Evolutionary conservation across 2,329 filamentous ascomycete genomes (phyloP).

Genomic region (Penicillium nordicum): DNA sequence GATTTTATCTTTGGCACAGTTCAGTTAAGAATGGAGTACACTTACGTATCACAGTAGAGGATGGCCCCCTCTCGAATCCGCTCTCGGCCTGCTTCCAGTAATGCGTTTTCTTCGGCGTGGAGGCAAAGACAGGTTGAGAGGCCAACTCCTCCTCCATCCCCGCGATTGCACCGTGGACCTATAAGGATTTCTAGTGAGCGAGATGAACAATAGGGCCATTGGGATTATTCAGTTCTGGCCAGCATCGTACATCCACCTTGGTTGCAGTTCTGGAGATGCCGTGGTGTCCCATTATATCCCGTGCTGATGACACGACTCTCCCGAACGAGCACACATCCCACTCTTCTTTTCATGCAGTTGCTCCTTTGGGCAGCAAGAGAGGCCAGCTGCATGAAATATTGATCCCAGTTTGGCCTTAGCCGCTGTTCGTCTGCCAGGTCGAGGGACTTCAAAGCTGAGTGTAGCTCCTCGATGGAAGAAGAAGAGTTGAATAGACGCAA

Average conservation of each 20-base stretch:
- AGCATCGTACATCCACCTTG: slow-evolving; percentile 73
- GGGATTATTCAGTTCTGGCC: neutral
- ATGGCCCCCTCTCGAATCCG: slow-evolving; percentile 77
- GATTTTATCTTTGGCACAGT: neutral
- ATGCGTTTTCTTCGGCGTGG: slow-evolving; percentile 97
- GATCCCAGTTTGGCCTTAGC: slow-evolving; percentile 87
- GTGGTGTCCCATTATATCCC: slow-evolving; percentile 96
- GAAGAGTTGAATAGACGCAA: slow-evolving; percentile 85
- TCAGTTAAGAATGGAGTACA: neutral
- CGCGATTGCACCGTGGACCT: slow-evolving; percentile 74
- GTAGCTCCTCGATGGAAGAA: slow-evolving; percentile 65
- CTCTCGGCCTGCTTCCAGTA: slow-evolving; percentile 90
- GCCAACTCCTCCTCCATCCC: slow-evolving; percentile 64
- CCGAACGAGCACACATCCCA: slow-evolving; percentile 87
- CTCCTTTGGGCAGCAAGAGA: slow-evolving; percentile 83
- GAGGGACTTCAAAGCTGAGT: slow-evolving; percentile 67
- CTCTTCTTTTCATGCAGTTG: slow-evolving; percentile 97
- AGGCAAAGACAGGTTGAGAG: slow-evolving; percentile 89
- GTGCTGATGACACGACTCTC: slow-evolving; percentile 87
- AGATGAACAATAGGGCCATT: neutral
- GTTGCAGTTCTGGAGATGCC: slow-evolving; percentile 82
- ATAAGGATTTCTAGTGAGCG: slow-evolving; percentile 4
- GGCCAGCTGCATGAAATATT: slow-evolving; percentile 97
- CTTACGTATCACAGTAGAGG: slow-evolving; percentile 81
- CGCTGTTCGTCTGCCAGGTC: slow-evolving; percentile 75